Conservation (phyloP, 2,329 filamentous ascomycete genomes). For the Fusarium marasasianum region DNA sequence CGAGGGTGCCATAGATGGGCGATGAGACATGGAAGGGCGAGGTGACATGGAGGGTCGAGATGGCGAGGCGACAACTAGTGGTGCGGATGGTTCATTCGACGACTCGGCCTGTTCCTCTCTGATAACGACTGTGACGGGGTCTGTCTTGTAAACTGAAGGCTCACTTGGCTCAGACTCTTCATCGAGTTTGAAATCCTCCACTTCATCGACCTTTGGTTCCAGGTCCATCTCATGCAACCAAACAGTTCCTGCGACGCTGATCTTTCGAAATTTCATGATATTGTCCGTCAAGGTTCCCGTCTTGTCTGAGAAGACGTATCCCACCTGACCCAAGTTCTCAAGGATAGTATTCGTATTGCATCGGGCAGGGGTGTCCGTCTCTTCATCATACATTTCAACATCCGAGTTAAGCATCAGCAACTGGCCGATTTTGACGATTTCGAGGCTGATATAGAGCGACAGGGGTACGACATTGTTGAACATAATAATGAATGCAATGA, state of each 20-base stretch:
- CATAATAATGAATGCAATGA: conserved; percentile 93
- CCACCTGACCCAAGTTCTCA: conserved; percentile 91
- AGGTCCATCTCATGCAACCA: conserved; percentile 87
- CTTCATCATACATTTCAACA: conserved; percentile 89
- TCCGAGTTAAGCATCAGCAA: conserved; percentile 84
- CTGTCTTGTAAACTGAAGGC: conserved; percentile 42
- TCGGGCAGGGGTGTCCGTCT: conserved; percentile 84
- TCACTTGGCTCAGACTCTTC: conserved; percentile 38
- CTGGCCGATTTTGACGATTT: conserved; percentile 82
- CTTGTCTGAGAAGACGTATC: conserved; percentile 92
- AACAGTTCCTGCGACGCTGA: conserved; percentile 87
- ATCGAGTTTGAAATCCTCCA: conserved; percentile 27
- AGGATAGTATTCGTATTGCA: conserved; percentile 95
- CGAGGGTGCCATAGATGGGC: conserved; percentile 42
- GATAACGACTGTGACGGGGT: conserved; percentile 44
- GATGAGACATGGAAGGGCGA: conserved; percentile 32
- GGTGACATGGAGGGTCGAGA: conserved; percentile 45
- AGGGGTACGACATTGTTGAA: conserved; percentile 96
- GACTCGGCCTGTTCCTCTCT: conserved; percentile 41
- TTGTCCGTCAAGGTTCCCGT: conserved; percentile 96
- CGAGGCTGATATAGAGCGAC: conserved; percentile 89
- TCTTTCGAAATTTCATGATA: conserved; percentile 92
- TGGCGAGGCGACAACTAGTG: conserved; percentile 39
- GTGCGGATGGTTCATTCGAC: conserved; percentile 8
- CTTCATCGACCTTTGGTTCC: conserved; percentile 47